A percentile compares a stretch with the other conserved stretches of the same genome.
Evolutionary conservation across 352 stramenopile genomes (phyloP).

Genomic region (Pythium coloratum): DNA sequence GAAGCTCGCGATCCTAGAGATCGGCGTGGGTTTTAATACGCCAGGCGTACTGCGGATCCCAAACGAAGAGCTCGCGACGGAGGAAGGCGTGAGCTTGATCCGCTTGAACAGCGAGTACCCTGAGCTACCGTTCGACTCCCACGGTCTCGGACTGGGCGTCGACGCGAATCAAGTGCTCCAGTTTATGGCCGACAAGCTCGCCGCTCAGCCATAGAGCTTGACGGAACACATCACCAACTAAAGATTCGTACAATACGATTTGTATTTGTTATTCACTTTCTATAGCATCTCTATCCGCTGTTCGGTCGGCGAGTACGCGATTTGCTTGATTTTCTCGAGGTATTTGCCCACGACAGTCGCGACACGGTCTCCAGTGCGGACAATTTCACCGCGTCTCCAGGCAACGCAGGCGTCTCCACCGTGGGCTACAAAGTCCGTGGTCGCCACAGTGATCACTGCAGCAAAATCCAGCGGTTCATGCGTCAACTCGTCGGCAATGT

Average conservation of each 20-base stretch:
- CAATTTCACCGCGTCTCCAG: slow-evolving; percentile 59
- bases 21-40: slow-evolving; percentile 76
- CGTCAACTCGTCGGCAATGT: slow-evolving; percentile 41
- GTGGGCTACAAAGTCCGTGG: slow-evolving; percentile 75
- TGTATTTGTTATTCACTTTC: too few species aligned
- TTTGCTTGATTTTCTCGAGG: slow-evolving; percentile 35
- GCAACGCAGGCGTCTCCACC: slow-evolving; percentile 73
- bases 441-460: slow-evolving; percentile 57
- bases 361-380: slow-evolving; percentile 39
- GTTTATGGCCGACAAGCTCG: slow-evolving; percentile 30
- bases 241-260: too few species aligned
- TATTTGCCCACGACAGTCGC: slow-evolving; percentile 39
- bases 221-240: too few species aligned
- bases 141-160: slow-evolving; percentile 42
- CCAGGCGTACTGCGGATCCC: slow-evolving; percentile 57
- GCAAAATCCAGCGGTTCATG: slow-evolving; percentile 48
- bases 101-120: slow-evolving; percentile 57
- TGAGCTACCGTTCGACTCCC: slow-evolving; percentile 53
- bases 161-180: slow-evolving; percentile 50
- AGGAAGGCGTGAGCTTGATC: slow-evolving; percentile 49
- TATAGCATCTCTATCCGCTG: not conserved
- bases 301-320: slow-evolving; percentile 38
- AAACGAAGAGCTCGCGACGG: slow-evolving; percentile 47
- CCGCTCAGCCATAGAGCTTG: not conserved
- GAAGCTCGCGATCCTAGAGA: slow-evolving; percentile 69